Evolutionary conservation across 2,329 filamentous ascomycete genomes (phyloP).

Genomic region (Fusarium pilosicola): DNA sequence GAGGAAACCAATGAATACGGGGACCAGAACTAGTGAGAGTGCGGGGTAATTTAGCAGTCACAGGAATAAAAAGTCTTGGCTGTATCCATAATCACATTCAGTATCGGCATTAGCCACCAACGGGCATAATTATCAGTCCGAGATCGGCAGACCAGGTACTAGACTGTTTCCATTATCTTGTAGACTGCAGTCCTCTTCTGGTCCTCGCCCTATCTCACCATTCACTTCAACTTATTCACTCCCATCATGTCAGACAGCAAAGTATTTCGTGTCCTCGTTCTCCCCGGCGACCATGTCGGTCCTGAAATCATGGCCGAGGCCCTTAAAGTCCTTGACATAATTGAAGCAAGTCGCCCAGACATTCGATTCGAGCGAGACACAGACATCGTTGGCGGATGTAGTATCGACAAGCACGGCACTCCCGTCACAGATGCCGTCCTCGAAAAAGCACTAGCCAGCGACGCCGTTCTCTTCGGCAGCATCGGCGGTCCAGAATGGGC

Average conservation of each 20-base stretch:
- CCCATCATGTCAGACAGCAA: background rate
- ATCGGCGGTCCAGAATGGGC: constrained; percentile 61
- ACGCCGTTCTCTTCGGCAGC: constrained; percentile 59
- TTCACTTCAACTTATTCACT: too few relatives aligned
- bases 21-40: background rate
- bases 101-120: background rate
- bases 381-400: constrained; percentile 49
- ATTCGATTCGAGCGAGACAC: constrained; percentile 45
- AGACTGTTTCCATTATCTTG: background rate
- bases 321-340: constrained; percentile 56
- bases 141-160: background rate
- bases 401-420: constrained; percentile 56
- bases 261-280: constrained; percentile 52
- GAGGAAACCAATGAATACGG: background rate
- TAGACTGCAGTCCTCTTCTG: background rate
- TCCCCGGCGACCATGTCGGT: constrained; percentile 59
- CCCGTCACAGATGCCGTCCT: constrained; percentile 57
- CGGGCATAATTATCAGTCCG: background rate
- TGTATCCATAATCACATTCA: background rate
- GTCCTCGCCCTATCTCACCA: background rate
- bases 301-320: constrained; percentile 59
- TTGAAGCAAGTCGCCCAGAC: constrained; percentile 47
- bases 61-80: constrained; percentile 13
- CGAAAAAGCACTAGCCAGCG: constrained; percentile 51
- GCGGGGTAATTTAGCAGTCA: constrained; percentile 10